Conservation (phyloP, 164 flowering plant species). For the Tetrastigma voinierianum region DNA sequence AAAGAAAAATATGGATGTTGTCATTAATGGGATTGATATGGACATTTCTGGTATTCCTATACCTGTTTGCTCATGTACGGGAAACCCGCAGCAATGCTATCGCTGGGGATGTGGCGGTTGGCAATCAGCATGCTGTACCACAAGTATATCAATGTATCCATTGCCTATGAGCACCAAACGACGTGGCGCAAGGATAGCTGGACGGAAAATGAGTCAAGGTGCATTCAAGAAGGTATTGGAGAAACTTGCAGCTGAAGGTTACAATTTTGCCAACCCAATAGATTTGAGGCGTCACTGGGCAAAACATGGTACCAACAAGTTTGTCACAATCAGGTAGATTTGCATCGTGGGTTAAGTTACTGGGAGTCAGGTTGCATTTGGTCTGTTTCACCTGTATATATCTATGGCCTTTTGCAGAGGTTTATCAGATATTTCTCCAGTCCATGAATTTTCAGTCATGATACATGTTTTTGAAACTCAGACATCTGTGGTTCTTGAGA, state of each 20-base stretch:
- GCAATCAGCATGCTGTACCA: conserved; percentile 95
- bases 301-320: conserved; percentile 93
- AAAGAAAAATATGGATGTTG: conserved; percentile 57
- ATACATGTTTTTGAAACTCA: conserved; percentile 32
- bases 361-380: conserved; percentile 35
- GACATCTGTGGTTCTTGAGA: conserved; percentile 21
- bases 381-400: conserved; percentile 51
- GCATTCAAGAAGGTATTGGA: conserved; percentile 94
- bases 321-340: conserved; percentile 82
- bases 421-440: conserved; percentile 24
- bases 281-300: conserved; percentile 92
- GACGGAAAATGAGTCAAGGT: conserved; percentile 92
- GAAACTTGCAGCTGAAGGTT: conserved; percentile 75
- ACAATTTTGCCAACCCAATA: conserved; percentile 68
- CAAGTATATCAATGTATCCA: conserved; percentile 74
- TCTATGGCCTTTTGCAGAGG: conserved; percentile 39
- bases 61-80: conserved; percentile 88
- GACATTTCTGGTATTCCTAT: conserved; percentile 79
- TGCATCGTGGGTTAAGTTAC: conserved; percentile 19
- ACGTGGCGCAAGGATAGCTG: conserved; percentile 91
- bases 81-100: conserved; percentile 81
- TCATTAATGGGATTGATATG: conserved; percentile 75
- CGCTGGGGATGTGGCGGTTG: conserved; percentile 98
- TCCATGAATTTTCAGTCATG: conserved; percentile 31
- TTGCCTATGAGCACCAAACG: conserved; percentile 87